phyloP scores from a whole-genome alignment of 1,284 basidiomycete species.

The Malassezia equina region DNA sequence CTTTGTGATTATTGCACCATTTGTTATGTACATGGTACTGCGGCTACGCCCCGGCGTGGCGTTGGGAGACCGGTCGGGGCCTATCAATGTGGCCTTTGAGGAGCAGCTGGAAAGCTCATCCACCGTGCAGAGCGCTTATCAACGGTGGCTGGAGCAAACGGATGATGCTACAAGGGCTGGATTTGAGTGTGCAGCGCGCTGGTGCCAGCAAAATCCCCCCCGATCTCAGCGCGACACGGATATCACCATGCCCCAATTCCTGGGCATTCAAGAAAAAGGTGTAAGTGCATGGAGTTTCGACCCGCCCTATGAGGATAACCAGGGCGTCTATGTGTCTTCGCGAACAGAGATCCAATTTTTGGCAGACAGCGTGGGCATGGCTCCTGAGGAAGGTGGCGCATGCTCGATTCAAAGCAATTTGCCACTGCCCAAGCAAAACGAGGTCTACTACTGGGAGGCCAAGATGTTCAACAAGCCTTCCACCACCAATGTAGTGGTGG shows the following conservation, averaged over 20 bases:
- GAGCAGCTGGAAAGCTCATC: constrained; percentile 64
- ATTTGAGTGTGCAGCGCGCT: constrained; percentile 80
- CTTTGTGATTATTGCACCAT: constrained; percentile 43
- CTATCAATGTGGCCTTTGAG: constrained; percentile 81
- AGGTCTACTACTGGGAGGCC: constrained; percentile 48
- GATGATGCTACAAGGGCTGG: constrained; percentile 60
- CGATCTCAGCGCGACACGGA: constrained; percentile 35
- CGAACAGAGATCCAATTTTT: constrained; percentile 46
- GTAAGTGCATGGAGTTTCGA: constrained; percentile 47
- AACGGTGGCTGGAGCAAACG: constrained; percentile 80
- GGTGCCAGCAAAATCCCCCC: constrained; percentile 40
- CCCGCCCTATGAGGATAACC: constrained; percentile 45
- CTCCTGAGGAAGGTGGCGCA: constrained; percentile 43
- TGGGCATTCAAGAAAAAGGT: constrained; percentile 47
- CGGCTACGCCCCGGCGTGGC: constrained; percentile 46
- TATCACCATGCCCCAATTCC: constrained; percentile 46
- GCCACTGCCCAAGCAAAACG: constrained; percentile 46
- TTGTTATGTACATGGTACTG: constrained; percentile 38
- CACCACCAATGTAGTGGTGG: constrained; percentile 35
- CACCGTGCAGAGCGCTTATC: constrained; percentile 78
- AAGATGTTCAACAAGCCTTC: constrained; percentile 48
- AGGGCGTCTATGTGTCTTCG: constrained; percentile 42
- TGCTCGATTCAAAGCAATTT: constrained; percentile 45
- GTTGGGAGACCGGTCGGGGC: constrained; percentile 77
- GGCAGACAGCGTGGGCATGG: constrained; percentile 46